Base-by-base conservation (phyloP, 495 filamentous ascomycete species). In the Penicillium paxilli region DNA sequence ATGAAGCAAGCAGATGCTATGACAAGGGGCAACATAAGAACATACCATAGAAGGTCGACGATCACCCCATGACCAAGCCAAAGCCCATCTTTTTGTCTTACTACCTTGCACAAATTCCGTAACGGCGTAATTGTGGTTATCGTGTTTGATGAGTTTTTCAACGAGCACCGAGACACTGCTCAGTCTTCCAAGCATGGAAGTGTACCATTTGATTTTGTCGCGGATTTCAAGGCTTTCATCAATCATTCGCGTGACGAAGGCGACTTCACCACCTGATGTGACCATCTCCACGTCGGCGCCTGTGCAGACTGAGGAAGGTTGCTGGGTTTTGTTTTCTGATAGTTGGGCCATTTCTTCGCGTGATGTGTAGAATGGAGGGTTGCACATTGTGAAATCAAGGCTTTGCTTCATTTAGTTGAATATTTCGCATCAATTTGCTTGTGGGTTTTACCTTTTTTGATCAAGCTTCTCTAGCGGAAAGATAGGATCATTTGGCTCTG, bases 331-430 rank as follows among this genome's bases (percentile, higher is more conserved):
- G 24, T 77, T 68, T 20, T 72, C 59, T 0, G 90, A 87, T 0
- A 86, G 84, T 9, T 74, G 71, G 1, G 80, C 53, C 70, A 96
- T 83, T 30, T 95, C 89, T 11, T 79, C 68, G 16, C 79, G 74
- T 3, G 90, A 92, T 19, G 79, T 60, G 73, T 96, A 97, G 73
- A 98, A 98, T 0, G 94, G 94, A 1, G 94, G 94, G 59, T 98
- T 98, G 70, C 86, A 92, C 85, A 97, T 96, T 42, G 83, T 86
- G 63, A 98, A 97, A 66, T 96, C 89, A 30, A 96, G 77, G 4
- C 82, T 87, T 47, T 16, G 11, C 2, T 4, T 14, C 2, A 12
- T 10, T 32, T 32, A 32, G 30, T 12, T 16, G 35, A 1, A n/a
- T 12, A 6, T 38, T 38, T 16, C 2, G 35, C 4, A 10, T 16